Conservation (phyloP, 202 grass and related monocot genomes). For the Carex sylvatica region DNA sequence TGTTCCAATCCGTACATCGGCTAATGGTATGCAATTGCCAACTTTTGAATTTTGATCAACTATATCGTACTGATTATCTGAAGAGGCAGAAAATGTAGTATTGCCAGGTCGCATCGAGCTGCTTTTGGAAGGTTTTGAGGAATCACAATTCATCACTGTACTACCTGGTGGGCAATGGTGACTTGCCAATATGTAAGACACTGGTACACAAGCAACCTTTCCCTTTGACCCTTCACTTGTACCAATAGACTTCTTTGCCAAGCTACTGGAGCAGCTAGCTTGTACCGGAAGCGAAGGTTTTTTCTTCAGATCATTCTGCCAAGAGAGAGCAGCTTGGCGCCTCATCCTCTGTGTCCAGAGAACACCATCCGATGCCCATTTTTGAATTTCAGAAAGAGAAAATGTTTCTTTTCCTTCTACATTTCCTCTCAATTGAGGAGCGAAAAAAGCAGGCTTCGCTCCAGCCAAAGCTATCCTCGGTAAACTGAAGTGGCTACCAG, state of each 20-base stretch:
- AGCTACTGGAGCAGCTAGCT: background rate
- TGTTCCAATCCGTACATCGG: constrained; percentile 27
- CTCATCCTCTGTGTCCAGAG: constrained; percentile 35
- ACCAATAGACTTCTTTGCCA: background rate
- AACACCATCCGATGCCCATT: constrained; percentile 25
- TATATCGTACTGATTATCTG: background rate
- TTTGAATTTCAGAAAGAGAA: constrained; percentile 37
- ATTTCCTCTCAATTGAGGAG: constrained; percentile 21
- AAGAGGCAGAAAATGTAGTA: background rate
- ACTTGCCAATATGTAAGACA: constrained; percentile 39
- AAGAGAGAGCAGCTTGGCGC: constrained; percentile 32
- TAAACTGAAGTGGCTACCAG: constrained; percentile 9
- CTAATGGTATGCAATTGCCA: constrained; percentile 25
- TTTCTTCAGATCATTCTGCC: constrained; percentile 35
- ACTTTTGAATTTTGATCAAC: constrained; percentile 27
- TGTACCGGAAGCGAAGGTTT: background rate
- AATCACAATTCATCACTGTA: constrained; percentile 38
- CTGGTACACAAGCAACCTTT: constrained; percentile 8
- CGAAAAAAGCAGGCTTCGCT: constrained; percentile 29
- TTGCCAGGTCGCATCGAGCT: background rate
- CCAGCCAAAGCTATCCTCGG: constrained; percentile 33
- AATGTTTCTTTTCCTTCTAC: constrained; percentile 11
- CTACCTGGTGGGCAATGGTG: constrained; percentile 29
- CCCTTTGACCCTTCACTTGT: background rate
- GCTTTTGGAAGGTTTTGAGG: constrained; percentile 38